Evolutionary conservation across 371 early-diverging fungal genomes (phyloP).

Genomic region (Saksenaea oblongispora): DNA sequence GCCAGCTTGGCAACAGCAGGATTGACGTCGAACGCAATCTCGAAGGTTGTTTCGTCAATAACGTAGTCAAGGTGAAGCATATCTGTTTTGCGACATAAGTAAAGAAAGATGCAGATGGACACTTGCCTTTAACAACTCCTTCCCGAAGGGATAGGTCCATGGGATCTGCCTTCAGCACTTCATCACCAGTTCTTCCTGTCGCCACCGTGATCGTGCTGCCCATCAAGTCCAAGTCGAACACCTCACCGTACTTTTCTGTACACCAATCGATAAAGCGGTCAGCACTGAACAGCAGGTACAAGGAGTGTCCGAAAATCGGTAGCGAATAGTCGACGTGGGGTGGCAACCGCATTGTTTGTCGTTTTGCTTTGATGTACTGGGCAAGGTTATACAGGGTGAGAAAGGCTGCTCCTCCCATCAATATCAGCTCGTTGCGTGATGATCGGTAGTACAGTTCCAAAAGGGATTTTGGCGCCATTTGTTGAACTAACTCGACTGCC

Average conservation of each 20-base stretch:
- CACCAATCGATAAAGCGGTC: constrained; percentile 41
- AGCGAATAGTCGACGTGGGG: constrained; percentile 34
- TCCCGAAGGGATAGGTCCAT: constrained; percentile 28
- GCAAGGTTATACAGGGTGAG: constrained; percentile 26
- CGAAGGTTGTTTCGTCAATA: constrained; percentile 20
- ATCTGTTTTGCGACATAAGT: constrained; percentile 16
- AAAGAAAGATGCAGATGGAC: neutral
- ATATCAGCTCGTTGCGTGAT: constrained; percentile 23
- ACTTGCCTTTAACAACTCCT: constrained; percentile 31
- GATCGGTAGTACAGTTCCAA: constrained; percentile 23
- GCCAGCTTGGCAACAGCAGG: constrained; percentile 24
- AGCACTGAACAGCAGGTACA: constrained; percentile 22
- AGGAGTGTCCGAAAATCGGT: constrained; percentile 37
- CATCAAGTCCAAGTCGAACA: constrained; percentile 24
- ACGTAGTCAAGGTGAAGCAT: constrained; percentile 34
- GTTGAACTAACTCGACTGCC: constrained; percentile 9
- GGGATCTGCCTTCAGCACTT: constrained; percentile 27
- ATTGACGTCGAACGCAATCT: constrained; percentile 32
- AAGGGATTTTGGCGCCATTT: neutral
- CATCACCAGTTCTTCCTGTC: constrained; percentile 28
- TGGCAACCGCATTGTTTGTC: constrained; percentile 27
- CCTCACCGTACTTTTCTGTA: constrained; percentile 31
- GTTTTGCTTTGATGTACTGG: constrained; percentile 20
- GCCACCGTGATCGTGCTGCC: constrained; percentile 28
- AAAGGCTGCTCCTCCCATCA: constrained; percentile 31